These are phyloP conservation scores for Cladorrhinum samala DNA, from an alignment of 495 filamentous ascomycete genomes.

Conservation along the genomic window DNA sequence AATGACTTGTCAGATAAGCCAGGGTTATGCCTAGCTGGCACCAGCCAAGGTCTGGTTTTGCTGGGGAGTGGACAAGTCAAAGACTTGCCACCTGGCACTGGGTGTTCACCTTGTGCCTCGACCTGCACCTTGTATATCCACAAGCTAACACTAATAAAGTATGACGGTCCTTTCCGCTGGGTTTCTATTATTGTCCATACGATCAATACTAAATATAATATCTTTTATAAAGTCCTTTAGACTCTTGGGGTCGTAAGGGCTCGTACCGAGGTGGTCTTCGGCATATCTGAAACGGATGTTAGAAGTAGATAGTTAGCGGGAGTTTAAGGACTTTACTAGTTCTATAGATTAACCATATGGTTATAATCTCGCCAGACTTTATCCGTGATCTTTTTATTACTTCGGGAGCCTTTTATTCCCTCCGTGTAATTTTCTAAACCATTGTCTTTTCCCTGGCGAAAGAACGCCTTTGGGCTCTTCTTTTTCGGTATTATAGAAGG, in stretches of 20 bases:
- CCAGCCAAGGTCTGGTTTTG: no score
- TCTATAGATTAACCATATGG: conserved; percentile 8
- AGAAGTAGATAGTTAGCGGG: not conserved
- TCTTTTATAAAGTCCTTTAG: conserved; percentile 10
- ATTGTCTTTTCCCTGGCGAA: conserved; percentile 3
- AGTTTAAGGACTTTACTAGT: conserved; percentile 8
- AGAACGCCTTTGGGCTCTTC: conserved; percentile 5
- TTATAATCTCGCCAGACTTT: conserved; percentile 4
- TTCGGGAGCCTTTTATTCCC: conserved; percentile 10
- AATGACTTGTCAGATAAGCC: no score
- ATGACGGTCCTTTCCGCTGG: not conserved
- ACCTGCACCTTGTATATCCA: no score
- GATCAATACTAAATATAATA: conserved; percentile 9
- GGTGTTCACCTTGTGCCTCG: no score
- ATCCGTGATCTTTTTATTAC: conserved; percentile 8
- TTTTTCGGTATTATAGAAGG: no score
- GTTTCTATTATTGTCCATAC: not conserved
- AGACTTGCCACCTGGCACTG: no score
- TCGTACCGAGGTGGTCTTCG: conserved; percentile 2
- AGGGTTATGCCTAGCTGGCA: no score
- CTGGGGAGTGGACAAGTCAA: no score
- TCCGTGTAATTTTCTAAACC: conserved; percentile 5
- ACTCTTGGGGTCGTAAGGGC: conserved; percentile 3
- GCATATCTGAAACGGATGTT: conserved; percentile 9
- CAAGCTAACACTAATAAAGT: no score